These are phyloP conservation scores for Epichloe glyceriae DNA, from an alignment of 2,329 filamentous ascomycete genomes.

Conservation along the genomic window DNA sequence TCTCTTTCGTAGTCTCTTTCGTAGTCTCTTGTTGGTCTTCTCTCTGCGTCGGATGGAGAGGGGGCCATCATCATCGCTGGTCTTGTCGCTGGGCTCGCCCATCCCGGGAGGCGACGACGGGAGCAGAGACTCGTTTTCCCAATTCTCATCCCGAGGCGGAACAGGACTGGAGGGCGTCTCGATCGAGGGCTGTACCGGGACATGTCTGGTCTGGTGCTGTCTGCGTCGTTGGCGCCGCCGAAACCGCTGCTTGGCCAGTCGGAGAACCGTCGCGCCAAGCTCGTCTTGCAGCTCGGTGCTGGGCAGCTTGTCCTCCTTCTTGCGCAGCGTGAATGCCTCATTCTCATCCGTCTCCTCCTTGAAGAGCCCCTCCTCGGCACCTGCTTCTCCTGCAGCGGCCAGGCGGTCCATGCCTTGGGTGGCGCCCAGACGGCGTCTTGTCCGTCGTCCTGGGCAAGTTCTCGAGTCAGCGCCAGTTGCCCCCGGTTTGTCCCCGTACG, in stretches of 20 bases:
- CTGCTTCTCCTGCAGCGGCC: constrained; percentile 55
- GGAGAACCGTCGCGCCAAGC: constrained; percentile 52
- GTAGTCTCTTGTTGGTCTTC: constrained; percentile 13
- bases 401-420: constrained; percentile 63
- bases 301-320: constrained; percentile 29
- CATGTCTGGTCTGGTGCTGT: neutral
- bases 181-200: constrained; percentile 1
- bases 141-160: neutral
- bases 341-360: constrained; percentile 32
- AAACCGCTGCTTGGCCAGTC: constrained; percentile 55
- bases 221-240: constrained; percentile 12
- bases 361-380: constrained; percentile 48
- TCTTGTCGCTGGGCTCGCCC: neutral
- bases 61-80: neutral
- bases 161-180: constrained; percentile 5
- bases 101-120: constrained; percentile 7
- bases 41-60: neutral
- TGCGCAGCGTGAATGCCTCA: constrained; percentile 38
- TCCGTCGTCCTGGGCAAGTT: constrained; percentile 14
- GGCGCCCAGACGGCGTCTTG: constrained; percentile 32
- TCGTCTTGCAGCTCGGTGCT: constrained; percentile 57
- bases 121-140: constrained; percentile 1
- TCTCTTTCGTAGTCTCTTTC: too few relatives aligned
- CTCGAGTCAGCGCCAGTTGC: neutral
- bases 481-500: too few relatives aligned